Evolutionary conservation across 164 flowering plant genomes (phyloP), one percentile per base, ranked within the genome.

Genomic region (Pachysandra terminalis): DNA sequence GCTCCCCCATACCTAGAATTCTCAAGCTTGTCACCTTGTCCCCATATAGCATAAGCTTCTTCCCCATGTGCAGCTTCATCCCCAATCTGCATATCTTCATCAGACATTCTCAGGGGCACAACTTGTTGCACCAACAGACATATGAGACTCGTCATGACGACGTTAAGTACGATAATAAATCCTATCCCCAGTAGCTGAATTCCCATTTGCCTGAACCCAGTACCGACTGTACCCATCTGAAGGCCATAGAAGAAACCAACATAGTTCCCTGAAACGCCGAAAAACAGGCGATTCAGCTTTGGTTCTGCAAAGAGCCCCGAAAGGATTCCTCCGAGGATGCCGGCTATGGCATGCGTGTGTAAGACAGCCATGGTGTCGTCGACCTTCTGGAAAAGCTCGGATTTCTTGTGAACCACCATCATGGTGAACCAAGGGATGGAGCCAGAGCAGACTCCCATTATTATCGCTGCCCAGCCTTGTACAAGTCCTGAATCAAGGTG

Each of bases 361-460:
- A 78, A 65, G 19, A 80, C 80, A 25, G 85, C 83, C 85, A 78
- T 82, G 37, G 83, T 82, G 66, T 82, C 85, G 68, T 82, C 85
- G 13, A 82, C 83, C 65, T 76, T 72, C 64, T 82, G 81, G 9
- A 82, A 81, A 7, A 82, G 83, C 65, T 24, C 74, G 8, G 75
- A 78, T 25, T 68, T 78, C 71, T 82, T 80, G 71, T 82, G 85
- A 55, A 82, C 73, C 19, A 80, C 85, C 85, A 80, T 80, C 83
- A 82, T 80, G 58, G 83, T 82, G 78, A 71, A 80, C 83, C 85
- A 82, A 13, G 81, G 83, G 48, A 78, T 76, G 13, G 81, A 75
- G 63, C 81, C 85, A 0, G 83, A 82, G 25, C 54, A 64, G 0
- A 82, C 0, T 45, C 83, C 85, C 81, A 80, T 80, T 52, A 78